Conservation (phyloP, 1,139 yeast species). For the Kurtzmaniella quercitrusa region DNA sequence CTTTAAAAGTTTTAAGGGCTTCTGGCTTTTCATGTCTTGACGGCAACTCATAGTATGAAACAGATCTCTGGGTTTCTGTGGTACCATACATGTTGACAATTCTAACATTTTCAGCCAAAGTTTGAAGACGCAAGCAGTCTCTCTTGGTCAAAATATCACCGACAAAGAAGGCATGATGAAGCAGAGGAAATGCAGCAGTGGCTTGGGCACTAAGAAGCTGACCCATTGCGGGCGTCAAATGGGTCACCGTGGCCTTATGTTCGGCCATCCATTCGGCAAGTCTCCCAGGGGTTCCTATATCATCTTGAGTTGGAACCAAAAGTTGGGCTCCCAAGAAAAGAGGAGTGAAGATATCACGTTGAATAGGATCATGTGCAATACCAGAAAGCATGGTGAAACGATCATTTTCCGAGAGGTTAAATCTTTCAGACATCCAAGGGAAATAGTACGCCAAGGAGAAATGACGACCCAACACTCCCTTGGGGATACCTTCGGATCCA, state of each 20-base stretch:
- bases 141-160: conserved; percentile 97
- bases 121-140: conserved; percentile 89
- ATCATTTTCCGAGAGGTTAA: conserved; percentile 73
- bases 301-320: conserved; percentile 92
- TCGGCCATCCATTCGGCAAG: conserved; percentile 96
- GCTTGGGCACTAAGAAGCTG: conserved; percentile 96
- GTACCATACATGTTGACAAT: conserved; percentile 99
- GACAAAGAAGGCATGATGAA: conserved; percentile 96
- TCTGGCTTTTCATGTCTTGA: conserved; percentile 65
- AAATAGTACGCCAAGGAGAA: conserved; percentile 94
- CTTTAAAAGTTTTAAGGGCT: conserved; percentile 81
- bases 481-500: conserved; percentile 97
- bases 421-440: conserved; percentile 95
- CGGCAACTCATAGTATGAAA: conserved; percentile 85
- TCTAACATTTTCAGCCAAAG: conserved; percentile 81
- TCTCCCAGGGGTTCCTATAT: conserved; percentile 96
- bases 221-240: conserved; percentile 99
- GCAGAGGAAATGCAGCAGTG: conserved; percentile 74
- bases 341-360: conserved; percentile 98
- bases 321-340: conserved; percentile 90
- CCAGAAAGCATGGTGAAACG: conserved; percentile 97
- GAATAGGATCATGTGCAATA: conserved; percentile 98
- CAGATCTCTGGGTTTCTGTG: conserved; percentile 98
- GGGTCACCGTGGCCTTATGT: conserved; percentile 92
- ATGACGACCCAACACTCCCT: conserved; percentile 98